A percentile compares a stretch with the other conserved stretches of the same genome.
Conservation (phyloP, 148 eudicot genomes). For the Suaeda aralocaspica region DNA sequence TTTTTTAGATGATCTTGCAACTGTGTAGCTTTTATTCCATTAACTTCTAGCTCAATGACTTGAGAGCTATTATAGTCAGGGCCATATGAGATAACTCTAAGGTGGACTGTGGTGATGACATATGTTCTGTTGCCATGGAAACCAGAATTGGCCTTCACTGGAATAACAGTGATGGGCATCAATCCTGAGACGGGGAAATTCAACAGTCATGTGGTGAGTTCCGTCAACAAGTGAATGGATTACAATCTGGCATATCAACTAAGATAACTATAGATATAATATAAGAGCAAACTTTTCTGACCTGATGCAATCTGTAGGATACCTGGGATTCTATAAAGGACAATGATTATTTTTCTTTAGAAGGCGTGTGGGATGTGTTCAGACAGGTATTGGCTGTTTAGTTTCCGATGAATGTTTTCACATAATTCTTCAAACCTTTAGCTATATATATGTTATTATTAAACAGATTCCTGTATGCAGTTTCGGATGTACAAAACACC, state of each 20-base stretch:
- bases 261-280: too few relatives aligned
- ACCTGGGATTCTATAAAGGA: conserved; percentile 87
- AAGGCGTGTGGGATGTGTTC: conserved; percentile 70
- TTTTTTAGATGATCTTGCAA: neutral
- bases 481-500: conserved; percentile 86
- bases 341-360: conserved; percentile 78
- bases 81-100: conserved; percentile 81
- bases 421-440: neutral
- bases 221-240: neutral
- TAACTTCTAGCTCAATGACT: conserved; percentile 23
- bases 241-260: neutral
- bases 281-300: neutral
- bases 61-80: conserved; percentile 76
- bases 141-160: conserved; percentile 86
- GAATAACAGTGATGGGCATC: conserved; percentile 90
- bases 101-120: conserved; percentile 95
- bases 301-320: conserved; percentile 43
- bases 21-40: neutral
- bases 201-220: conserved; percentile 78
- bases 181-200: conserved; percentile 81
- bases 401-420: neutral
- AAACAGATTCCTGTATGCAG: conserved; percentile 36
- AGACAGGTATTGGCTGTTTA: conserved; percentile 57
- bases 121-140: conserved; percentile 87
- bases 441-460: neutral